These are phyloP conservation scores for Phytophthora melonis DNA, from an alignment of 352 stramenopile genomes.

Conservation along the genomic window DNA sequence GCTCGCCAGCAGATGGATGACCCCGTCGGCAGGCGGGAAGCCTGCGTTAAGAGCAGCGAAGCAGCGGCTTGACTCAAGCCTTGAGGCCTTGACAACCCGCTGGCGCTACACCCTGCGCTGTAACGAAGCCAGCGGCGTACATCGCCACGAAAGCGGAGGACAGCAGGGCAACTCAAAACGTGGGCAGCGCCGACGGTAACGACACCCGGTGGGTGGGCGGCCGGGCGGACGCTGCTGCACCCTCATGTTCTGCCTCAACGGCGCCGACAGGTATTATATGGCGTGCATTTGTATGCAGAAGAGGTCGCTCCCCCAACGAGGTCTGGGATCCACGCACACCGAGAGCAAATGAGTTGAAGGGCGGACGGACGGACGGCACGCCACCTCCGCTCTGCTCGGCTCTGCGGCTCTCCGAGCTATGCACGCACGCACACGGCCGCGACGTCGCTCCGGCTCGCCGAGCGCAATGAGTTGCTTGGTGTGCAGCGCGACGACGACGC, in stretches of 20 bases:
- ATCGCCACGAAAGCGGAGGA: slow-evolving; percentile 15
- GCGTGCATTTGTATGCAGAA: slow-evolving; percentile 17
- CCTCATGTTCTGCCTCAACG: background rate
- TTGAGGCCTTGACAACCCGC: background rate
- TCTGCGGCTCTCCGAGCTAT: slow-evolving; percentile 14
- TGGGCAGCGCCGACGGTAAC: background rate
- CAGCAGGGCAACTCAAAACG: slow-evolving; percentile 17
- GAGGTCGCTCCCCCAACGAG: slow-evolving; percentile 15
- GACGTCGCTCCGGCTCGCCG: slow-evolving; percentile 10
- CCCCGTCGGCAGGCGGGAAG: background rate
- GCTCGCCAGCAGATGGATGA: too few species aligned
- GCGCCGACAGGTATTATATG: background rate
- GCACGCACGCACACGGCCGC: background rate
- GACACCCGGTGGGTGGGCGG: slow-evolving; percentile 1
- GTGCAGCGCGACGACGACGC: too few species aligned
- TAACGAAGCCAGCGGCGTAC: background rate
- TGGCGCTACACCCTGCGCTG: background rate
- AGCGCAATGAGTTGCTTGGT: background rate
- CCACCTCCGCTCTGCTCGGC: background rate
- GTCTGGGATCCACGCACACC: slow-evolving; percentile 1
- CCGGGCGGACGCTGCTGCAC: too few species aligned
- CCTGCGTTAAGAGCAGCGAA: background rate
- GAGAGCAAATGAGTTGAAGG: slow-evolving; percentile 5
- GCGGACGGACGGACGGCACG: slow-evolving; percentile 10
- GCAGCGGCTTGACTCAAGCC: too few species aligned